Evolutionary conservation across 768 basidiomycete species (phyloP).

Genomic region (Macrolepiota albuminosa): DNA sequence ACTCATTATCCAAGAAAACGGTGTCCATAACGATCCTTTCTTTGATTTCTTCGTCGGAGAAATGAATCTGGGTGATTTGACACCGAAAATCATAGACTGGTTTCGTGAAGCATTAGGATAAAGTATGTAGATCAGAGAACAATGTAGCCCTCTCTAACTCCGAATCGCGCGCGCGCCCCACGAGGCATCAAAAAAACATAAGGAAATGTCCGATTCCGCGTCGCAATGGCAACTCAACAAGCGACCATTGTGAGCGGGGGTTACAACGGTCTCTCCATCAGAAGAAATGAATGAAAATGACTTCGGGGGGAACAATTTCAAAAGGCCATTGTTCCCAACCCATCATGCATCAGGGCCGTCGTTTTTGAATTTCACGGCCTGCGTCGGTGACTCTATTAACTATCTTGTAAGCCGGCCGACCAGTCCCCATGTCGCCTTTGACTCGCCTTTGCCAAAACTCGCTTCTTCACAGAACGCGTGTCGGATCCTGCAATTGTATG

Average conservation of each 20-base stretch:
- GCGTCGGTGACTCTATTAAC: not conserved
- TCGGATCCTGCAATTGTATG: too few species aligned
- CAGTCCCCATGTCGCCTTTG: too few species aligned
- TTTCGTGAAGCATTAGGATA: constrained; percentile 12
- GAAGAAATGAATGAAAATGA: not conserved
- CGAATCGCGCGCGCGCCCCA: not conserved
- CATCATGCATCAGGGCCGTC: not conserved
- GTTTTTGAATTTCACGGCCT: not conserved
- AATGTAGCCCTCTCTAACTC: not conserved
- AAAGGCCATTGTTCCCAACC: not conserved
- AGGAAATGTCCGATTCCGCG: not conserved
- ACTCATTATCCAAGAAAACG: constrained; percentile 23
- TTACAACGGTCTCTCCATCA: not conserved
- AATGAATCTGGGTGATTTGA: constrained; percentile 13
- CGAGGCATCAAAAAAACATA: not conserved
- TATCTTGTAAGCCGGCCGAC: too few species aligned
- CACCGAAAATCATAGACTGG: constrained; percentile 20
- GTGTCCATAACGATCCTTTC: constrained; percentile 30
- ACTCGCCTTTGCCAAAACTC: not conserved
- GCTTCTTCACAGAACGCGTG: too few species aligned
- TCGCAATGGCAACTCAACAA: not conserved
- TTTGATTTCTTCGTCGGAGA: constrained; percentile 17
- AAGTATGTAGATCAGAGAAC: not conserved
- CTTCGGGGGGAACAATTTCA: not conserved
- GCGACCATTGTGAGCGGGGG: not conserved